Base-by-base conservation (phyloP, 495 filamentous ascomycete genomes). In the Podospora conica region DNA sequence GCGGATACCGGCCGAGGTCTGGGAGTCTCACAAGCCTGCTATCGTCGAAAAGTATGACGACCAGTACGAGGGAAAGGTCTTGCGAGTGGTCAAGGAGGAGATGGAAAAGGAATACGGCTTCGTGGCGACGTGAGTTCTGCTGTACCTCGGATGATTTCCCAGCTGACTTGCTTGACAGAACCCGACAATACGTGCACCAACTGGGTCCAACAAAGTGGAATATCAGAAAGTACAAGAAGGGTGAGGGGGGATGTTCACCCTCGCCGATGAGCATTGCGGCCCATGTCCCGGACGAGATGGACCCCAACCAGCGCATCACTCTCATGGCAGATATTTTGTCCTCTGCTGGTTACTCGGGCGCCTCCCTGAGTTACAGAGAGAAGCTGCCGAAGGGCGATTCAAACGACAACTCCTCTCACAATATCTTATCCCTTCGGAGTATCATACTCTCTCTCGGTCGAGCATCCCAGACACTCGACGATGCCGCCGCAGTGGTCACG, bases 21-120 rank as follows among this genome's bases (percentile, higher is more conserved):
- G 72, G 68, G 65, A 65, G 40, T 0, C 10, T 0, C n/a, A 20
- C 8, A 68, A 64, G 60, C 29, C 55, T 18, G 53, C 48, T 10
- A 68, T 75, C 27, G 18, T 70, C 23, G 25, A 65, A 1, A 58
- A 53, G 11, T 74, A 72, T 54, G 15, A 0, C 40, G 15, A n/a
- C 40, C 1, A 48, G 15, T n/a, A n/a, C 27, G 24, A 60, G 1
- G 18, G 11, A 55, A 31, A 61, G 33, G 64, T 64, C n/a, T 64
- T 76, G 40, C 1, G 18, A 3, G 21, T 65, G 3, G 63, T 72
- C 21, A 70, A 56, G 27, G 20, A 33, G 2, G 27, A 63, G 11
- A 77, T 77, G 74, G 58, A 67, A 57, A 48, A 53, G 15, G 31
- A 73, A 9, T 23, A 74, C 27, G 31, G 27, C 9, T 77, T 78